Evolutionary conservation across 441 rosid species (phyloP).

Genomic region (Mallotus repandus): DNA sequence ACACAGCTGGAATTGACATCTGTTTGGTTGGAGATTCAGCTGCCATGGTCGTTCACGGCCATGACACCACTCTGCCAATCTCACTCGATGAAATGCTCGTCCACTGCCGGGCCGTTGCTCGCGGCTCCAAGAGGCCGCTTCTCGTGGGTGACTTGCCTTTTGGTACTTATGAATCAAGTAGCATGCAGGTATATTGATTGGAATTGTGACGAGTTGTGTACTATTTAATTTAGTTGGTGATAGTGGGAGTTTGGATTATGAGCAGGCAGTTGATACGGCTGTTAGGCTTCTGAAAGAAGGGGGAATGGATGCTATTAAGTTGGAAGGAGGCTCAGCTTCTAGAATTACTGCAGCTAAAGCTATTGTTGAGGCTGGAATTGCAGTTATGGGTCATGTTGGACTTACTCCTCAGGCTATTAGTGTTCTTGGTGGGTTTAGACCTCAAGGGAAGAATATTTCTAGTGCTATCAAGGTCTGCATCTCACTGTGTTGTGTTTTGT

Average conservation of each 20-base stretch:
- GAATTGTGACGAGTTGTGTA: neutral
- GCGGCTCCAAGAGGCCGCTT: slow-evolving; percentile 74
- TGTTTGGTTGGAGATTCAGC: slow-evolving; percentile 95
- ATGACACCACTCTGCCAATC: slow-evolving; percentile 91
- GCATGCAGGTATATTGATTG: slow-evolving; percentile 44
- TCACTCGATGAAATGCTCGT: slow-evolving; percentile 90
- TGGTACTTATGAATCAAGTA: slow-evolving; percentile 77
- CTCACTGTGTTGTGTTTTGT: neutral
- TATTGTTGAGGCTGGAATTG: slow-evolving; percentile 90
- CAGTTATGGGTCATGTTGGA: slow-evolving; percentile 94
- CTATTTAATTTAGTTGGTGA: slow-evolving; percentile 17
- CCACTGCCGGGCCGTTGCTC: slow-evolving; percentile 84
- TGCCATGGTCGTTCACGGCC: slow-evolving; percentile 93
- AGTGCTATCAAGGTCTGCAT: slow-evolving; percentile 73
- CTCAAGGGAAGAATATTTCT: slow-evolving; percentile 72
- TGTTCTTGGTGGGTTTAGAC: slow-evolving; percentile 92
- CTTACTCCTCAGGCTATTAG: slow-evolving; percentile 94
- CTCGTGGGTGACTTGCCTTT: slow-evolving; percentile 92
- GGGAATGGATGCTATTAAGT: slow-evolving; percentile 89
- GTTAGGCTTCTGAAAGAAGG: slow-evolving; percentile 83
- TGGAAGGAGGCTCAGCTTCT: slow-evolving; percentile 83
- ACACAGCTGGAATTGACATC: slow-evolving; percentile 76
- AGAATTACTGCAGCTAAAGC: slow-evolving; percentile 80
- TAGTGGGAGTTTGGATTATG: slow-evolving; percentile 39
- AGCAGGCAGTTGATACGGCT: slow-evolving; percentile 84